Evolutionary conservation across 2,329 filamentous ascomycete genomes (phyloP).

Genomic region (Sarocladium brachiariae): DNA sequence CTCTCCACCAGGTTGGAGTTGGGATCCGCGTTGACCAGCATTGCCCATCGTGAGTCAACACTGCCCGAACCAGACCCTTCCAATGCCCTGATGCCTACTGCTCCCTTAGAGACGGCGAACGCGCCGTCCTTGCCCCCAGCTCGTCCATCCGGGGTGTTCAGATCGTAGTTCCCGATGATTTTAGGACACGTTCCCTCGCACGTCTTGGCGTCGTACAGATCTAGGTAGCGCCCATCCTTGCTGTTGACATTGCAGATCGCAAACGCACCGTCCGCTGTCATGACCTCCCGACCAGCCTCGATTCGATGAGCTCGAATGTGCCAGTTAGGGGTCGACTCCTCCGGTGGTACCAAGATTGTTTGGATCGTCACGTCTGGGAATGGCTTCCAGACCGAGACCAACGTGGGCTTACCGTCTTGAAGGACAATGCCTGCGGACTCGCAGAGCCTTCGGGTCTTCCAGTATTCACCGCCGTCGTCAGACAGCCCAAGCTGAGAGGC

Average conservation of each 20-base stretch:
- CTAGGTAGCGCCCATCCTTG: constrained; percentile 41
- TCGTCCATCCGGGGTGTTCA: constrained; percentile 46
- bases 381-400: constrained; percentile 65
- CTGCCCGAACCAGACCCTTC: constrained; percentile 34
- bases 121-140: constrained; percentile 42
- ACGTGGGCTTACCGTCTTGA: constrained; percentile 46
- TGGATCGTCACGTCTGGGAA: constrained; percentile 61
- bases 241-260: constrained; percentile 54
- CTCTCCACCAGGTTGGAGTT: constrained; percentile 73
- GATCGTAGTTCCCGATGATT: constrained; percentile 56
- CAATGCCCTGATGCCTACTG: constrained; percentile 49
- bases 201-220: constrained; percentile 37
- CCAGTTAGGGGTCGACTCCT: constrained; percentile 55
- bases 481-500: constrained; percentile 71
- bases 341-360: constrained; percentile 59
- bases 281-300: constrained; percentile 51
- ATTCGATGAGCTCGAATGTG: constrained; percentile 61
- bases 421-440: constrained; percentile 56
- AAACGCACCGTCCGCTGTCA: constrained; percentile 70
- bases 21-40: constrained; percentile 67
- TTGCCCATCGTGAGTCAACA: constrained; percentile 41
- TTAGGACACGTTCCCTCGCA: constrained; percentile 46
- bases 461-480: constrained; percentile 70
- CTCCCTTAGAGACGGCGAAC: constrained; percentile 51
- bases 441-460: constrained; percentile 68